Evolutionary conservation across 2,329 filamentous ascomycete species (phyloP).

Genomic region (Diaporthe capsici): DNA sequence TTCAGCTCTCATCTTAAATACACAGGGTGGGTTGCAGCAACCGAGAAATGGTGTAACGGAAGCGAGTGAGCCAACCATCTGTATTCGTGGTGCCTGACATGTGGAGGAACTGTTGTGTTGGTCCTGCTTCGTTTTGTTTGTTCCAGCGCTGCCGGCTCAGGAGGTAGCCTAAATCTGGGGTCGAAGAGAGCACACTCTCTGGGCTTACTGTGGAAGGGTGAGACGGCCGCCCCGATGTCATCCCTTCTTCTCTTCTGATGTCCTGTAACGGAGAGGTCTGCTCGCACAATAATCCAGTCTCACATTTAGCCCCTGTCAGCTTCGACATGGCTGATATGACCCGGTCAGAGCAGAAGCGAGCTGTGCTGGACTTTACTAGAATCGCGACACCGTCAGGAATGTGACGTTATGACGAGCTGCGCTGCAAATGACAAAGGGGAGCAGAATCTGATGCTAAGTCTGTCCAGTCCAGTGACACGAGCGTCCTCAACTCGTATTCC

Average conservation of each 20-base stretch:
- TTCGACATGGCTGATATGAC: no score
- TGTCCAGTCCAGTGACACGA: no score
- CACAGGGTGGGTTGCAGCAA: background rate
- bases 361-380: no score
- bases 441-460: no score
- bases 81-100: background rate
- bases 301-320: background rate
- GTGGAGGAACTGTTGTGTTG: background rate
- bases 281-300: background rate
- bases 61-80: background rate
- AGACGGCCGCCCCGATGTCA: background rate
- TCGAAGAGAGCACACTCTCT: background rate
- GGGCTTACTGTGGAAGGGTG: background rate
- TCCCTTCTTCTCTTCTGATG: background rate
- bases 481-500: background rate
- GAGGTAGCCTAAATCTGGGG: background rate
- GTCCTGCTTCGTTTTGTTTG: background rate
- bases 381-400: background rate
- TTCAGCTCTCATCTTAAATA: no score
- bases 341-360: background rate
- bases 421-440: background rate
- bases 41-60: background rate
- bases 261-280: background rate
- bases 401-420: no score
- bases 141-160: background rate